These are phyloP conservation scores for Erythrobasidium yunnanense DNA, from an alignment of 768 basidiomycete species.

Conservation along the genomic window DNA sequence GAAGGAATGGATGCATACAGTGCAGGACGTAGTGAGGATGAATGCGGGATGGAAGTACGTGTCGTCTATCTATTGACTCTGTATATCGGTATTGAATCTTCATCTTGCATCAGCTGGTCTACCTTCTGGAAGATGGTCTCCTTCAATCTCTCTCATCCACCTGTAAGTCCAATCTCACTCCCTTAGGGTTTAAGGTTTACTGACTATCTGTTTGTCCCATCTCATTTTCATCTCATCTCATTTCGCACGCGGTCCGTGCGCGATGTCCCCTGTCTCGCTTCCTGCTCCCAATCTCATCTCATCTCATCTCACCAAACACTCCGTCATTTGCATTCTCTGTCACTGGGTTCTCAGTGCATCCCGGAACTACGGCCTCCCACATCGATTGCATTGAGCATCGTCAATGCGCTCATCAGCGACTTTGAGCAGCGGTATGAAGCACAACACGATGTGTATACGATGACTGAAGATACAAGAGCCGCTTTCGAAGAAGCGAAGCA, in stretches of 20 bases:
- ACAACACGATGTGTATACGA: no score
- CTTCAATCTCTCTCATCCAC: not conserved
- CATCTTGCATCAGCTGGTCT: slow-evolving; percentile 18
- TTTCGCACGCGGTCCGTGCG: not conserved
- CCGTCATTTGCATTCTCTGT: no score
- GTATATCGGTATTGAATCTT: not conserved
- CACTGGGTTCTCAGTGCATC: no score
- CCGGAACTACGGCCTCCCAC: no score
- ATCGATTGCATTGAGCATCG: no score
- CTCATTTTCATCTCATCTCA: not conserved
- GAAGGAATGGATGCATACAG: slow-evolving; percentile 29
- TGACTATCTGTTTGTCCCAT: not conserved
- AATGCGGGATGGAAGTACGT: slow-evolving; percentile 35
- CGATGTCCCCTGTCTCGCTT: not conserved
- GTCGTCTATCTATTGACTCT: not conserved
- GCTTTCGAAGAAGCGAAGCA: no score
- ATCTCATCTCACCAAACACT: no score
- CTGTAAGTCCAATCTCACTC: not conserved
- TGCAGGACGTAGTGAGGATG: slow-evolving; percentile 28
- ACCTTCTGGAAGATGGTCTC: slow-evolving; percentile 30
- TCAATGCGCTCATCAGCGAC: no score
- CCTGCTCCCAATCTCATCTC: no score
- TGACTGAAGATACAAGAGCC: no score
- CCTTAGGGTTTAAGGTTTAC: no score
- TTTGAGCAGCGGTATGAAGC: no score